Evolutionary conservation across 192 early-diverging fungal genomes (phyloP).

Genomic region (Umbelopsis sp.): DNA sequence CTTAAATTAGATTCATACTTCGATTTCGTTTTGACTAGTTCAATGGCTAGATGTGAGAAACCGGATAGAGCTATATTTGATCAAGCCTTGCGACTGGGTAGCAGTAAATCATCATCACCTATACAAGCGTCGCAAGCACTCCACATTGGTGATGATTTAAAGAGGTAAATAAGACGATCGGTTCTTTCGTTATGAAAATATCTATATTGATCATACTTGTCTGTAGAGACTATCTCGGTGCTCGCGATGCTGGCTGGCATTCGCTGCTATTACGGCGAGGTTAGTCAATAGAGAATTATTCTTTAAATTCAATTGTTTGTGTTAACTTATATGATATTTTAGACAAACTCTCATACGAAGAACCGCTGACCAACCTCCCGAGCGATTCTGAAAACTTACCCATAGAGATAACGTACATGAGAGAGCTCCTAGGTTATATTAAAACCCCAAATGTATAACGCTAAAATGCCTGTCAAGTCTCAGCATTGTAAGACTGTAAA

Average conservation of each 20-base stretch:
- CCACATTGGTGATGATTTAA: slow-evolving; percentile 64
- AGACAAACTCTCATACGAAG: slow-evolving; percentile 37
- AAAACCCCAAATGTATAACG: not conserved
- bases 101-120: slow-evolving; percentile 20
- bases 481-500: no score
- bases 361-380: not conserved
- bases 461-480: not conserved
- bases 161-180: slow-evolving; percentile 24
- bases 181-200: not conserved
- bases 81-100: slow-evolving; percentile 41
- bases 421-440: not conserved
- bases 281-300: not conserved
- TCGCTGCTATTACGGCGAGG: slow-evolving; percentile 28
- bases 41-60: slow-evolving; percentile 55
- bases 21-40: slow-evolving; percentile 61
- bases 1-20: slow-evolving; percentile 50
- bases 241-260: slow-evolving; percentile 33
- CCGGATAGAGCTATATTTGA: slow-evolving; percentile 55
- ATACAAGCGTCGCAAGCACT: slow-evolving; percentile 47
- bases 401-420: not conserved
- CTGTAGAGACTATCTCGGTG: slow-evolving; percentile 27
- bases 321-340: not conserved
- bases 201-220: not conserved
- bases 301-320: not conserved
- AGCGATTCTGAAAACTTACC: slow-evolving; percentile 11